Conservation (phyloP, 345 rosid genomes). For the Citrus maxima region DNA sequence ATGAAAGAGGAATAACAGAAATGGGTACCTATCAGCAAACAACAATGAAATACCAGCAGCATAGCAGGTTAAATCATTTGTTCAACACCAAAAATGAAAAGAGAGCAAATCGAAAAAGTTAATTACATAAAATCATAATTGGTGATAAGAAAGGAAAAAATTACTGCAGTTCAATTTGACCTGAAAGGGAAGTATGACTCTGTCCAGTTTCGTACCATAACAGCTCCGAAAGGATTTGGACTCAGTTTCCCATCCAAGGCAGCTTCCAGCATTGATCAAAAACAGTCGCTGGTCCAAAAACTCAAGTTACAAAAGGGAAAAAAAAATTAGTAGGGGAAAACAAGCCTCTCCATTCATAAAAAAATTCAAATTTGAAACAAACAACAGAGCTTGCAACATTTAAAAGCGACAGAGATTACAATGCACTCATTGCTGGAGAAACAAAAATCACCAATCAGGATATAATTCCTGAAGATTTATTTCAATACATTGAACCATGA, state of each 20-base stretch:
- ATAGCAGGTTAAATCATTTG: neutral
- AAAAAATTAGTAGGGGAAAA: neutral
- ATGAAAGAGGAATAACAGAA: neutral
- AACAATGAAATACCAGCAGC: neutral
- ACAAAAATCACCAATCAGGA: neutral
- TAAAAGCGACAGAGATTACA: neutral
- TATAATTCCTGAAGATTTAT: neutral
- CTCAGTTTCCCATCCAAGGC: constrained; percentile 74
- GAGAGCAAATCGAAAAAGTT: neutral
- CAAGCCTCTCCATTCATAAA: neutral
- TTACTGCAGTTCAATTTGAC: neutral
- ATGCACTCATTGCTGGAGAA: neutral
- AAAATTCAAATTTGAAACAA: neutral
- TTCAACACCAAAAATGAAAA: neutral
- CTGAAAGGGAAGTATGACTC: neutral
- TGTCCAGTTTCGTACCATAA: constrained; percentile 64
- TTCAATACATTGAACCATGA: neutral
- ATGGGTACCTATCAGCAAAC: neutral
- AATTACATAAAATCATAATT: neutral
- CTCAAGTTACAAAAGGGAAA: no score
- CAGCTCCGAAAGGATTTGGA: constrained; percentile 73
- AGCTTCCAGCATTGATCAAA: constrained; percentile 68
- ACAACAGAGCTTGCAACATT: neutral
- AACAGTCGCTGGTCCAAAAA: constrained; percentile 50
- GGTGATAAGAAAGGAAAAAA: neutral